phyloP scores from a whole-genome alignment of 257 asterid species.

The Solanum neorickii region DNA sequence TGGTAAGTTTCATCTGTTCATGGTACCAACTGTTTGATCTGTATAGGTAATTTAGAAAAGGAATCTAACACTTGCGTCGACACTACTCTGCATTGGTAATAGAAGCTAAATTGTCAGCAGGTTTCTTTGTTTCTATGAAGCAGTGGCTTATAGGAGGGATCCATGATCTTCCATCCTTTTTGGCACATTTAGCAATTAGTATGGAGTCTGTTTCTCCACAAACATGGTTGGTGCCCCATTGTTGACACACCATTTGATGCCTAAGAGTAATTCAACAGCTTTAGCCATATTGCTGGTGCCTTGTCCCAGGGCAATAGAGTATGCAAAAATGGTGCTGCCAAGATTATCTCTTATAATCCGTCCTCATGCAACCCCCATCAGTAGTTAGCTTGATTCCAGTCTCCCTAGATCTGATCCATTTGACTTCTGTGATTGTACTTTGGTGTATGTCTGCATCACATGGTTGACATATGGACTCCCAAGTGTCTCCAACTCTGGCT shows the following conservation, averaged over 20 bases:
- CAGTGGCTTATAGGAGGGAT: background rate
- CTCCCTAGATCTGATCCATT: background rate
- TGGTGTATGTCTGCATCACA: background rate
- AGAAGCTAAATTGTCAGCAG: background rate
- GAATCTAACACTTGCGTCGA: background rate
- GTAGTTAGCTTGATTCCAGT: background rate
- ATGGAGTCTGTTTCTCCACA: background rate
- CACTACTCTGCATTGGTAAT: background rate
- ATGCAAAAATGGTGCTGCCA: background rate
- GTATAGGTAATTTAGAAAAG: background rate
- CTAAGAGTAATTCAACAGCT: background rate
- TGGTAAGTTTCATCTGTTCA: background rate
- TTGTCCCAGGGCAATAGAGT: background rate
- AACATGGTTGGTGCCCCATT: background rate
- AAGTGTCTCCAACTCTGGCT: background rate
- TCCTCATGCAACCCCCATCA: background rate
- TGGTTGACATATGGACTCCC: background rate
- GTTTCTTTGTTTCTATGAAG: background rate
- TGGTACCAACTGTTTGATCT: background rate
- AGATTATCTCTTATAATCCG: background rate
- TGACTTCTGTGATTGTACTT: background rate
- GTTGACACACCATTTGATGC: background rate
- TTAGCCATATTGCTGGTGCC: background rate
- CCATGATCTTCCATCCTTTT: background rate
- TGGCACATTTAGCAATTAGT: background rate